Conservation (phyloP, 2,329 filamentous ascomycete genomes). For the Aspergillus bombycis region DNA sequence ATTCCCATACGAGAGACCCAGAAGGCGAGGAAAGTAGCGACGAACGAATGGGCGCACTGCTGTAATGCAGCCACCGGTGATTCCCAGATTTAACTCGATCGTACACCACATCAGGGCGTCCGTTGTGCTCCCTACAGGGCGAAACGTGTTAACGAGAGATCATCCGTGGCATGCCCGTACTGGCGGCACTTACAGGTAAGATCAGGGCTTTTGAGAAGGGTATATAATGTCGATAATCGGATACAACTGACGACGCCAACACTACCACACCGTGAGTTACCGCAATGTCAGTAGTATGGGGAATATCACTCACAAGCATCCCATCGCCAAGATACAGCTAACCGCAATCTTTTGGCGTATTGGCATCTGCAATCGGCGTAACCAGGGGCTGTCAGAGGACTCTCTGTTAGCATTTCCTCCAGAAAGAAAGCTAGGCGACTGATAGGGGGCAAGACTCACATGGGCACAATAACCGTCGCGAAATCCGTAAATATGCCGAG, state of each 20-base stretch:
- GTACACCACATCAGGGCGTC: conserved; percentile 32
- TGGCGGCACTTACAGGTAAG: conserved; percentile 26
- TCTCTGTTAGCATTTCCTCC: background rate
- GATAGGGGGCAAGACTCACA: conserved; percentile 22
- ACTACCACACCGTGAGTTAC: conserved; percentile 13
- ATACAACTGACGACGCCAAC: conserved; percentile 35
- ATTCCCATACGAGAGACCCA: conserved; percentile 27
- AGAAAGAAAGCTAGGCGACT: background rate
- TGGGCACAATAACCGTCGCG: conserved; percentile 31
- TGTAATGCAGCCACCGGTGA: conserved; percentile 32
- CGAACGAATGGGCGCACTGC: conserved; percentile 33
- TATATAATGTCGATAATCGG: conserved; percentile 28
- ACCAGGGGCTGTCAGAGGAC: conserved; percentile 25
- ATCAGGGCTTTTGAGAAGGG: conserved; percentile 25
- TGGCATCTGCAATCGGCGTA: conserved; percentile 35
- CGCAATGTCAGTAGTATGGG: background rate
- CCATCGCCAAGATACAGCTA: conserved; percentile 30
- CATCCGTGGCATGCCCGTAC: background rate
- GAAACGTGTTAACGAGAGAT: background rate
- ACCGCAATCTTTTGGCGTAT: conserved; percentile 34
- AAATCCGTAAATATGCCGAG: conserved; percentile 34
- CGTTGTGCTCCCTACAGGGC: conserved; percentile 24
- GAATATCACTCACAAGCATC: conserved; percentile 30
- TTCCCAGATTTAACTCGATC: conserved; percentile 34
- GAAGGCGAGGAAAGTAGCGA: conserved; percentile 30